Evolutionary conservation across 148 eudicot species (phyloP), one percentile per base, ranked within the genome.

Genomic region (Cornus kousa): DNA sequence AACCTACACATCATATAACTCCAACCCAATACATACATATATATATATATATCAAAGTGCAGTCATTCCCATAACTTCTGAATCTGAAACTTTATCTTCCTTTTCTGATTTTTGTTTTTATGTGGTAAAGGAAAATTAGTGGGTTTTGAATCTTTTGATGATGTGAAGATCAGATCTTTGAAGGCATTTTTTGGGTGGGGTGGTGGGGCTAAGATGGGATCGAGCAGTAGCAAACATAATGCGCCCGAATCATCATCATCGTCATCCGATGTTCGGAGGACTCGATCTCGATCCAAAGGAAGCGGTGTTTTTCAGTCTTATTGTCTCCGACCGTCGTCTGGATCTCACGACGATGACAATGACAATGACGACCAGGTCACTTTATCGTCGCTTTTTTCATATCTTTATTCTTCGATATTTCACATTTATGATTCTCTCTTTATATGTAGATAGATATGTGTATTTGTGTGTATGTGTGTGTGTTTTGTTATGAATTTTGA

Each of bases 191-290:
- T 7, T 39, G 9, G 66, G 59, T 2, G 59, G 3, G 59, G 59
- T 17, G 66, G 59, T 2, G 59, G 3, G 59, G 59, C 59, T 53
- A 12, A 53, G 57, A 93, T 93, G 97, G 97, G 97, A 64, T 86
- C 93, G 80, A 78, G 88, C 23, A 85, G 81, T 68, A 93, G 97
- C 67, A 93, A 91, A 86, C 85, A 60, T 72, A 81, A 76, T 82
- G 83, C 84, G 28, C 75, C 87, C 76, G 62, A 28, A 76, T 83
- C 81, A 40, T 73, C 88, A 23, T 77, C 88, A 43, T 53, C 59
- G 17, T 53, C 59, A 3, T 73, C 37, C 68, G 80, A 64, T 67
- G 83, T 80, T 31, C 81, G 84, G 69, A 81, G 82, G 83, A 70
- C 68, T 13, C 59, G 59, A 53, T 43, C 48, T 10, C 80, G 80